These are phyloP conservation scores for Eragrostis tef DNA, from an alignment of 202 grass and related monocot genomes.

Conservation along the genomic window DNA sequence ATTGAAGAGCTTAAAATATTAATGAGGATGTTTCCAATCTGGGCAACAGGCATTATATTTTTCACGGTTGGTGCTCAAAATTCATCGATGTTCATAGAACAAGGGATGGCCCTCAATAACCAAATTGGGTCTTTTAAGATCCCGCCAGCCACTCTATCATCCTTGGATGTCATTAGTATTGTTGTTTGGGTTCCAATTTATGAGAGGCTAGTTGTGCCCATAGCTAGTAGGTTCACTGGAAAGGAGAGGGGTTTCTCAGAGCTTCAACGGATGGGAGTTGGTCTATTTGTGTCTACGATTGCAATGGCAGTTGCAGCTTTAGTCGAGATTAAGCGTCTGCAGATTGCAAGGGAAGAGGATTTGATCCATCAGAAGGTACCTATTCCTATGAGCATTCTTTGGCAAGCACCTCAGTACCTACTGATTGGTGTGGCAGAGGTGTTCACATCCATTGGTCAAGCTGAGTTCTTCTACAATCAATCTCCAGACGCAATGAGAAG, in stretches of 20 bases:
- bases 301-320: conserved; percentile 54
- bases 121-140: conserved; percentile 53
- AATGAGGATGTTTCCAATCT: conserved; percentile 66
- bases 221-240: conserved; percentile 60
- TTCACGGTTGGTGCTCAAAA: conserved; percentile 69
- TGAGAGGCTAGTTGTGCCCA: conserved; percentile 59
- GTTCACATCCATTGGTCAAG: conserved; percentile 67
- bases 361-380: conserved; percentile 50
- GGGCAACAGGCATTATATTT: conserved; percentile 65
- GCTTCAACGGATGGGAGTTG: conserved; percentile 64
- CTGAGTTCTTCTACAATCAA: conserved; percentile 70
- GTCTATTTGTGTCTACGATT: conserved; percentile 60
- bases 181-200: conserved; percentile 66
- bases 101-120: conserved; percentile 60
- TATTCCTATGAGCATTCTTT: conserved; percentile 66
- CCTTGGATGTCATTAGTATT: conserved; percentile 65
- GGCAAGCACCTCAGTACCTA: conserved; percentile 69
- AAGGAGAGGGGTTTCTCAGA: conserved; percentile 73
- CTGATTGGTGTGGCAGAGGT: conserved; percentile 62
- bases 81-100: conserved; percentile 70
- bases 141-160: conserved; percentile 60
- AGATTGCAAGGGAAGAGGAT: conserved; percentile 42
- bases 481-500: conserved; percentile 70
- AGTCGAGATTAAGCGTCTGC: conserved; percentile 60
- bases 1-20: conserved; percentile 71